phyloP scores from a whole-genome alignment of 345 rosid genomes.

The Dovyalis caffra region DNA sequence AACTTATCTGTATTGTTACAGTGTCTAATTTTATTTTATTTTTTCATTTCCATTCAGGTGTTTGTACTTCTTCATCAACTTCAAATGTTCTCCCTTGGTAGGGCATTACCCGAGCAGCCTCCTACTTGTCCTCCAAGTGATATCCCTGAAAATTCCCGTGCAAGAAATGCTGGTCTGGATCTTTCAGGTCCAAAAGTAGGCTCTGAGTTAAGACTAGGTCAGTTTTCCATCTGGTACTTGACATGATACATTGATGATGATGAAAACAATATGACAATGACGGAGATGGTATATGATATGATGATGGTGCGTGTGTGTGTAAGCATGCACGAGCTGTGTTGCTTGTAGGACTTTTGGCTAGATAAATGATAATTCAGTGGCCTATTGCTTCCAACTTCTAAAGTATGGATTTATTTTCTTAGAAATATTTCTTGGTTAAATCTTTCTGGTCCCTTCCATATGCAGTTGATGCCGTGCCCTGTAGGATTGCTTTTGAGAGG shows the following conservation, averaged over 20 bases:
- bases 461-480: constrained; percentile 87
- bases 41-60: constrained; percentile 45
- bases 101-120: constrained; percentile 77
- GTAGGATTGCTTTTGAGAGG: constrained; percentile 94
- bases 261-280: not conserved
- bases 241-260: not conserved
- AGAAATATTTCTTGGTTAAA: constrained; percentile 8
- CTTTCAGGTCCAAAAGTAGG: constrained; percentile 77
- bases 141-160: constrained; percentile 56
- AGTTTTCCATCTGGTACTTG: constrained; percentile 23
- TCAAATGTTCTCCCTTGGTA: constrained; percentile 74
- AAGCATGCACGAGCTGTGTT: not conserved
- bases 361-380: not conserved
- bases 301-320: not conserved
- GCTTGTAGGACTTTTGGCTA: not conserved
- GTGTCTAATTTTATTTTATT: constrained; percentile 13
- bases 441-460: constrained; percentile 27
- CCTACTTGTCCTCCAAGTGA: constrained; percentile 48
- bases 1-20: not conserved
- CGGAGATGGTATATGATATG: not conserved
- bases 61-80: constrained; percentile 92
- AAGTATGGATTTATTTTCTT: not conserved
- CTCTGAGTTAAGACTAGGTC: constrained; percentile 71
- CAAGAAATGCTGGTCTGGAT: constrained; percentile 63
- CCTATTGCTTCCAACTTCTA: not conserved